Evolutionary conservation across 805 yeast genomes (phyloP), one percentile per base, ranked within the genome.

Genomic region (Cyberlindnera galapagoensis): DNA sequence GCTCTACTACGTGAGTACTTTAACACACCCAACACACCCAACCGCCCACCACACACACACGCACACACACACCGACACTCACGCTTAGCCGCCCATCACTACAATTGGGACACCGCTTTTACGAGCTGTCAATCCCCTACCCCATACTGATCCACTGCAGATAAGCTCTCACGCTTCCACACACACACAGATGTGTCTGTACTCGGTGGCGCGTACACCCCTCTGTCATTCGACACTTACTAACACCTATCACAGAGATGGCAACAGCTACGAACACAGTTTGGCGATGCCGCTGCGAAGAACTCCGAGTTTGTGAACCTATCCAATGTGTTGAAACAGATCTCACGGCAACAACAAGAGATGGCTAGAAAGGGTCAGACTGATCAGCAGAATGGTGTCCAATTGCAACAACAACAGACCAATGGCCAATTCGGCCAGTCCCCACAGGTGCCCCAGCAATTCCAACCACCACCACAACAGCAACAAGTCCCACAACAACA

Each of bases 231-330:
- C 9, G 14, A 25, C 32, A n/a, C 2, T 9, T 21, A 31, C 36
- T 38, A 33, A 31, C 34, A 28, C 9, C 13, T 12, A 10, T 21
- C 17, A 13, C 30, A 65, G 69, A 69, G 83, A 33, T 75, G 80
- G 80, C 73, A 73, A 39, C 69, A 67, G 42, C 60, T 77, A 36
- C 62, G 63, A 32, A 69, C 67, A 32, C 73, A 65, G 44, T 41
- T 28, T 27, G 80, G 79, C n/a, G 80, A 76, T 18, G 67, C 62
- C 35, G 80, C 71, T 11, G 59, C 56, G 10, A 63, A 66, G 36
- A 71, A 72, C 31, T 71, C 75, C 11, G 85, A 78, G 55, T 76
- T 70, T 52, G 62, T 70, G 14, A 74, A 71, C 36, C 57, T 77
- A 41, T 65, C 76, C 24, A 70, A 66, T 45, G 52, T 71, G 24